phyloP scores from a whole-genome alignment of 2,329 filamentous ascomycete genomes.

The Coccinonectria pachysandricola region DNA sequence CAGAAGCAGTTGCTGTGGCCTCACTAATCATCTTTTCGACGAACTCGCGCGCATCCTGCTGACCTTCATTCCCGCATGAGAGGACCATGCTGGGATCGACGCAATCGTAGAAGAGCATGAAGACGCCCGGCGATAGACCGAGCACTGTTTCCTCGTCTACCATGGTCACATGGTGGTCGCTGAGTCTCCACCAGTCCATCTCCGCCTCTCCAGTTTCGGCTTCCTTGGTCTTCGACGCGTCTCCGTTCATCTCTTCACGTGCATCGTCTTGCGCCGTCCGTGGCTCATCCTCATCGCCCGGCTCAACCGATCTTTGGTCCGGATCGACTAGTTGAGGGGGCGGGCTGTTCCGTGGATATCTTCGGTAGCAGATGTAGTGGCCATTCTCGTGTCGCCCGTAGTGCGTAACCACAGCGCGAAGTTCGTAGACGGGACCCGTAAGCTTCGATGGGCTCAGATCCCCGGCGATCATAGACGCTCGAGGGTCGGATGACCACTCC shows the following conservation, averaged over 20 bases:
- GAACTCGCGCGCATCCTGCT: conserved; percentile 13
- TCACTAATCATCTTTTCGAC: no score
- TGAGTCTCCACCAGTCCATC: conserved; percentile 78
- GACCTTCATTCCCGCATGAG: conserved; percentile 18
- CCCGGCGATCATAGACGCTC: conserved; percentile 61
- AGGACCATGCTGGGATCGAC: conserved; percentile 44
- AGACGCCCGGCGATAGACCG: conserved; percentile 63
- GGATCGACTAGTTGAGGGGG: conserved; percentile 4
- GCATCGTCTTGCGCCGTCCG: conserved; percentile 2
- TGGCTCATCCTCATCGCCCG: conserved; percentile 6
- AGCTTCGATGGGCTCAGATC: conserved; percentile 38
- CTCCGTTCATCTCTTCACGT: conserved; percentile 3
- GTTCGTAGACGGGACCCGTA: conserved; percentile 56
- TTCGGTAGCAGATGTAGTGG: conserved; percentile 87
- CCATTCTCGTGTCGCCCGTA: conserved; percentile 88
- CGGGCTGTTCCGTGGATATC: conserved; percentile 38
- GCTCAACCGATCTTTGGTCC: conserved; percentile 4
- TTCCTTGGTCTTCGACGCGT: conserved; percentile 5
- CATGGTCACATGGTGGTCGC: conserved; percentile 72
- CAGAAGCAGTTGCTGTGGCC: no score
- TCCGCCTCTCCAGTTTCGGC: conserved; percentile 19
- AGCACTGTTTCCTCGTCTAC: conserved; percentile 66
- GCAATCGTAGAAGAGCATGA: conserved; percentile 95
- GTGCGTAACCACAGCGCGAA: conserved; percentile 80
- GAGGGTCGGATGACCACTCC: conserved; percentile 60